Evolutionary conservation across 108 stramenopile genomes (phyloP).

Genomic region (Aurantiochytrium sp.): DNA sequence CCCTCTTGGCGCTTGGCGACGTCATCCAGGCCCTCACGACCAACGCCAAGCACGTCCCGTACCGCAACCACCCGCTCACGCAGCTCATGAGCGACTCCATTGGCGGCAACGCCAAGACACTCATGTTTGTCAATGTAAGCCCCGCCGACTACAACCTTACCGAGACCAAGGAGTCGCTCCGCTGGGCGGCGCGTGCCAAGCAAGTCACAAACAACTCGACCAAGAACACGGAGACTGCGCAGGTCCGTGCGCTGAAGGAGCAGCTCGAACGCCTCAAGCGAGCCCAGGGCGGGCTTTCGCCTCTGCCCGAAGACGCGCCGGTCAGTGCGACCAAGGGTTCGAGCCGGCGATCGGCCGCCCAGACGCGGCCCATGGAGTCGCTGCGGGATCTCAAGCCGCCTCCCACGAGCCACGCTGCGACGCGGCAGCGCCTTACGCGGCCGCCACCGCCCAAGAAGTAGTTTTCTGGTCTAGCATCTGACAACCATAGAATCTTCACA

Average conservation of each 20-base stretch:
- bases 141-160: constrained; percentile 11
- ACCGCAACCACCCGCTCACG: constrained; percentile 22
- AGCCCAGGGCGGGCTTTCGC: neutral
- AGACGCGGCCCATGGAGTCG: neutral
- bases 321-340: neutral
- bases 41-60: constrained; percentile 2
- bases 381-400: neutral
- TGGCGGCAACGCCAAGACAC: constrained; percentile 29
- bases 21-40: constrained; percentile 40
- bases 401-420: neutral
- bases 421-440: neutral
- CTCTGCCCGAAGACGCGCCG: neutral
- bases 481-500: no score
- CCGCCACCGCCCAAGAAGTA: neutral
- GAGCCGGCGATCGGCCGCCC: neutral
- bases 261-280: neutral
- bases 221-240: constrained; percentile 24
- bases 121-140: neutral
- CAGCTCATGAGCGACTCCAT: constrained; percentile 1
- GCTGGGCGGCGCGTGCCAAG: constrained; percentile 43
- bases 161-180: constrained; percentile 47
- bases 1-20: constrained; percentile 39
- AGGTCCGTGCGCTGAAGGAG: constrained; percentile 15
- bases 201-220: constrained; percentile 43
- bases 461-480: no score